Evolutionary conservation across 805 yeast species (phyloP), one percentile per base, ranked within the genome.

Genomic region (Torulaspora microellipsoides): DNA sequence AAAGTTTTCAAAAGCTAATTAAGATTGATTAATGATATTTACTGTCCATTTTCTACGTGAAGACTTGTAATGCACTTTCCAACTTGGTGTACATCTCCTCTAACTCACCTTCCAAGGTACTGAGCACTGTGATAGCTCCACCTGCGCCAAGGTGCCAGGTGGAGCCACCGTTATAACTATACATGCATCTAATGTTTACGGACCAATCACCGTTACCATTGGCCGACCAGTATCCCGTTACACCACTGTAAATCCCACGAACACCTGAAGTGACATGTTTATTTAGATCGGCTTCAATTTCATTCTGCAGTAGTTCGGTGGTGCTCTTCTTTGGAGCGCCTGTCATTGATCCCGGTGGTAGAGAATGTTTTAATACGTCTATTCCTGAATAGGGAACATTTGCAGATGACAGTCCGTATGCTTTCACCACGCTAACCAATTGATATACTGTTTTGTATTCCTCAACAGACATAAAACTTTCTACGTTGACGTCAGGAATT

Each of bases 301-400:
- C 46, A 9, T 64, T 53, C 47, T 82, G 85, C 25, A 93, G 69
- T 4, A 95, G 62, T 62, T 91, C 93, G 5, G 93, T 95, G 0
- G 96, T 87, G 46, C 96, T 75, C 54, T 83, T 85, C 67, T 93
- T 93, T 2, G 99, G 99, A 0, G 99, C 99, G 2, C 99, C 99
- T 0, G 99, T 93, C 99, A 93, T 93, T 0, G 98, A 91, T 0
- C 99, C 99, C 0, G 99, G 96, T 2, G 99, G 99, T 29, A 95
- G 68, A 0, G 96, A 80, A 46, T 78, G 78, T 15, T 79, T 75
- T 10, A 93, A 71, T 2, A 91, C 69, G 60, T 93, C 98, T 17
- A 90, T 68, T 0, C 98, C 99, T 10, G 73, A 68, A 52, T 74
- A 80, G 12, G 43, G 42, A 13, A 30, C 13, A 8, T 35, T 20